Conservation (phyloP, 441 rosid genomes). For the Dalechampia spathulata region DNA sequence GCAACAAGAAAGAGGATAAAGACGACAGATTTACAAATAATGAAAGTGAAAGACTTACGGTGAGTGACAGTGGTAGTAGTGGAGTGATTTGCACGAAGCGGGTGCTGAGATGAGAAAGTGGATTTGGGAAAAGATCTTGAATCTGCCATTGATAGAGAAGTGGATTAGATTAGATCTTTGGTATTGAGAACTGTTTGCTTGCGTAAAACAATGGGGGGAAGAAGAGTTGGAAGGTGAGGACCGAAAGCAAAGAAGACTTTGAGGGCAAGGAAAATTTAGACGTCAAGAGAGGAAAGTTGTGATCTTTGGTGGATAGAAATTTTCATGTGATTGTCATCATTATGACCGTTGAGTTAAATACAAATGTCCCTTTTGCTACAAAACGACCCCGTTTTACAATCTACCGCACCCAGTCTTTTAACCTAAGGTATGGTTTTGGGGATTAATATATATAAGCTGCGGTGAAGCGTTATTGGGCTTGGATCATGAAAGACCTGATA, state of each 20-base stretch:
- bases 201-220: not conserved
- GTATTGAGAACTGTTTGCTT: not conserved
- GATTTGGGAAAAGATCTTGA: constrained; percentile 23
- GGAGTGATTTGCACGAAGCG: constrained; percentile 5
- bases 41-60: constrained; percentile 13
- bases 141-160: constrained; percentile 61
- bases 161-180: too few species aligned
- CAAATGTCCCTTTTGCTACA: constrained; percentile 35
- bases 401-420: too few species aligned
- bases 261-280: constrained; percentile 41
- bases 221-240: not conserved
- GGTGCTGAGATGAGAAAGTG: constrained; percentile 14
- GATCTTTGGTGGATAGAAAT: not conserved
- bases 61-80: not conserved
- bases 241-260: constrained; percentile 63
- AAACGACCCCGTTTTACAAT: too few species aligned
- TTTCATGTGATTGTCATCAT: not conserved
- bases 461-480: too few species aligned
- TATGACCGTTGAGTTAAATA: constrained; percentile 38
- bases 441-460: too few species aligned
- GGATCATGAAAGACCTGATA: too few species aligned
- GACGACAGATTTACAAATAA: constrained; percentile 44
- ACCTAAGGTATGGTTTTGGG: too few species aligned
- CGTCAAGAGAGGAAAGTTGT: constrained; percentile 16
- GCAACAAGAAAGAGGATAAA: constrained; percentile 49